Evolutionary conservation across 108 stramenopile genomes (phyloP), one percentile per base, ranked within the genome.

Genomic region (Cyclotella kingstonii): DNA sequence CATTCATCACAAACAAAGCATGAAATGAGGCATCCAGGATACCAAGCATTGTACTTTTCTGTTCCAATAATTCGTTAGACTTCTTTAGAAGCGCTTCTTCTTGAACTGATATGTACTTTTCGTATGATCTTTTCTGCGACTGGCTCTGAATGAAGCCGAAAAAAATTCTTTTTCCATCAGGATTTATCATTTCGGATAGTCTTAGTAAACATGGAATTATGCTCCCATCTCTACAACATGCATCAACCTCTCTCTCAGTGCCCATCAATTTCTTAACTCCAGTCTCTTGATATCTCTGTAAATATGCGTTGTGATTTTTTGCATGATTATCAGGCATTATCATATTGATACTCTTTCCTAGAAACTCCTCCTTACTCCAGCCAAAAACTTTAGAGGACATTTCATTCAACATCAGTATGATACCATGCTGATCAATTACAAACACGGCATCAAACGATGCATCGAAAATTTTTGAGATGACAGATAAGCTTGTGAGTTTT

Each of bases 381-480:
- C 75, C 75, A 10, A 76, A 43, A 42, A 43, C 56, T 33, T 70
- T 56, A 23, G 34, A 17, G n/a, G 54, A 57, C 34, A 45, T 34
- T 17, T 50, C 40, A 35, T 70, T 76, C 0, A 70, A 62, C 60
- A 53, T 63, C 53, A 64, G 50, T 14, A 54, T 38, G 21, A 53
- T 70, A 45, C 41, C 70, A 45, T 0, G 33, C 18, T 22, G 66
- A 26, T 31, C 73, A 23, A 52, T 80, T 43, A 31, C 70, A 49
- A 11, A 80, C 45, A 56, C 71, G 61, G 43, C 69, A 75, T 44
- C 79, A 76, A 33, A 76, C 53, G 36, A 69, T 31, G 19, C 70
- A 23, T 55, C 21, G 22, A 55, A 25, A n/a, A 40, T 55, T 23
- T 55, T 40, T 4, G n/a, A 11, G 8, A 39, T 55, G 19, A 55